Evolutionary conservation across 179 eudicot genomes (phyloP), one percentile per base, ranked within the genome.

Genomic region (Spergularia azorica): DNA sequence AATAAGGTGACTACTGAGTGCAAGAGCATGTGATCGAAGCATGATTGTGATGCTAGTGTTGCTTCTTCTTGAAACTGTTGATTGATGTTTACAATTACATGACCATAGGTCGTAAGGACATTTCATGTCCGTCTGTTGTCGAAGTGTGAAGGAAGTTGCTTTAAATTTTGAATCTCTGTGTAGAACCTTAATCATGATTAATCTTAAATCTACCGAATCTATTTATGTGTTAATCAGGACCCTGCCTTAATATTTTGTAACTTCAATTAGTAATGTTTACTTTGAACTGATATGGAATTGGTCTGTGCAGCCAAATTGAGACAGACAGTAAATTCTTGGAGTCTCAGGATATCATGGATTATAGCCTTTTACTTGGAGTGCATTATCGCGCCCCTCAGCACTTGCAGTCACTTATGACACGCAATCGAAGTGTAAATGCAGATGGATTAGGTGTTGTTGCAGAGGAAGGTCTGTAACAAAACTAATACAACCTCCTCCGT

Each of bases 361-460:
- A 95, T 88, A 95, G 99, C 73, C 97, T 95, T 77, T 78, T 95
- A 85, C 80, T 93, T 26, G 98, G 97, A 81, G 98, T 95, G 67
- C 98, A 95, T 81, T 95, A 90, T 76, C 95, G 98, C 48, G 98
- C 98, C 36, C 98, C 98, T 72, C 97, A 86, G 76, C 97, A 90
- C 79, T 85, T 95, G 65, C 89, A 77, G 60, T 79, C 97, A 67
- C 77, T 72, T 62, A 79, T 85, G 77, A 75, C 88, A 67, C 65
- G 78, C 70, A 84, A 77, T 57, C 79, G 38, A 71, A 80, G 89
- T 77, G 43, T 79, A 18, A 77, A 77, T 36, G 85, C 83, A 56
- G 97, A 95, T 83, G 91, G 85, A 63, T 75, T 95, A 84, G 95
- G 87, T 72, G 90, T 86, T 79, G 92, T 95, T 77, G 90, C 97